phyloP scores from a whole-genome alignment of 2,329 filamentous ascomycete species.

The Trichoderma atroviride region DNA sequence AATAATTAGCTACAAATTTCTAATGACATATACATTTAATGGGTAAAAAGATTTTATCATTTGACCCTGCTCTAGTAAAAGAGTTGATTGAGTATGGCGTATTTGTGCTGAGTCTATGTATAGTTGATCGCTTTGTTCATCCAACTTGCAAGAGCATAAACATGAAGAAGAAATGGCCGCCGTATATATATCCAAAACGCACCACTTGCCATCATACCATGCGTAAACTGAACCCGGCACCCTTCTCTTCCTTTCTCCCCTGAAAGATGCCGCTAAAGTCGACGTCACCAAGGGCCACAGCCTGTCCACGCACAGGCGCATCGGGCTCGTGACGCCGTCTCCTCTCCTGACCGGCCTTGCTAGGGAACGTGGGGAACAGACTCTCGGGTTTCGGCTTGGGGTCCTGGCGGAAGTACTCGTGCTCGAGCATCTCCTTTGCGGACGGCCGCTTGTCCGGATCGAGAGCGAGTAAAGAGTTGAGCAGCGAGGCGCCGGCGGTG shows the following conservation, averaged over 20 bases:
- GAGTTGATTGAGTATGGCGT: not conserved
- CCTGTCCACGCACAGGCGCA: slow-evolving; percentile 77
- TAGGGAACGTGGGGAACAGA: slow-evolving; percentile 97
- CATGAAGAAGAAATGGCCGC: not conserved
- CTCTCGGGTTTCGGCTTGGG: slow-evolving; percentile 86
- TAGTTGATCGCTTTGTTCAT: not conserved
- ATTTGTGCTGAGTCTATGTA: not conserved
- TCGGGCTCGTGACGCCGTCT: slow-evolving; percentile 73
- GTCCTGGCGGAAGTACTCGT: slow-evolving; percentile 86
- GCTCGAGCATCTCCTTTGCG: slow-evolving; percentile 72
- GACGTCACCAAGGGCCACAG: slow-evolving; percentile 55
- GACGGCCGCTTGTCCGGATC: slow-evolving; percentile 73
- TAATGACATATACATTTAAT: slow-evolving; percentile 28
- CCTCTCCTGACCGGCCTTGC: slow-evolving; percentile 89
- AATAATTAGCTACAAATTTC: slow-evolving; percentile 24
- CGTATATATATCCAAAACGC: not conserved
- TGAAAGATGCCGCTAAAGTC: slow-evolving; percentile 75
- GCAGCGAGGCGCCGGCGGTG: slow-evolving; percentile 68
- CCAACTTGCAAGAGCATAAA: not conserved
- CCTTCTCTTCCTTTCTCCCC: slow-evolving; percentile 64
- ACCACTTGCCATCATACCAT: slow-evolving; percentile 47
- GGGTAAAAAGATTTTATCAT: not conserved
- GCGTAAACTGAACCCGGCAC: slow-evolving; percentile 67
- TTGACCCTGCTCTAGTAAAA: not conserved
- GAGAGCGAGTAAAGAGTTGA: slow-evolving; percentile 71